Base-by-base conservation (phyloP, 2,329 filamentous ascomycete species). In the Epichloe sp. region DNA sequence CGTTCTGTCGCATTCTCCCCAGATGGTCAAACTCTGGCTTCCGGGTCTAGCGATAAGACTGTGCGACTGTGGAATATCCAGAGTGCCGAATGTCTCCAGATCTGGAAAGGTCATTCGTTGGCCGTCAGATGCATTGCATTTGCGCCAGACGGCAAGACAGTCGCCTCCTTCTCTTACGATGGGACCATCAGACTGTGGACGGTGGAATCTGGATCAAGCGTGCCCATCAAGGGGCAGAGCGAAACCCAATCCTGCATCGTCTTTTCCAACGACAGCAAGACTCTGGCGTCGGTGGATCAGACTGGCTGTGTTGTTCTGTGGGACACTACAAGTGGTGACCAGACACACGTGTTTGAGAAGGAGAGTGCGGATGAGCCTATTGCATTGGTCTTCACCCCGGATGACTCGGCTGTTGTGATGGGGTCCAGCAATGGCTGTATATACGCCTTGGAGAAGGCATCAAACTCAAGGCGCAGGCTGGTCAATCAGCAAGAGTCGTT, bases 151-250 rank as follows among this genome's bases (percentile, higher is more conserved):
- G 50, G 53, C n/a, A 47, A 40, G 40, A 52, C 44, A 34, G 38
- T 61, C 8, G 58, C 53, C 35, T 60, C 57, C 5, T 53, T 44
- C n/a, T 59, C 53, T 2, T 5, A 46, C 2, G 56, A 60, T 37
- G 14, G 44, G 11, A 58, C 53, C 10, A 36, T 57, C 8, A 52
- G 54, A 21, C 21, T 60, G 4, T 61, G 56, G 56, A 55, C 55
- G 11, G 36, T 51, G 12, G 36, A 43, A 4, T 50, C 43, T 5
- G 48, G 53, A 12, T 49, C 44, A 12, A 54, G 50, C 42, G 41
- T 55, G 44, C 49, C 55, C 37, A 59, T 60, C 44, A 52, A 52
- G 36, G 55, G 55, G 44, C 57, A 59, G 40, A 53, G 50, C 43
- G 46, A 44, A 36, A 47, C 2, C 2, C 48, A 55, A 14, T 52